phyloP scores from a whole-genome alignment of 768 basidiomycete genomes.

The Hortiboletus flavorubellus region DNA sequence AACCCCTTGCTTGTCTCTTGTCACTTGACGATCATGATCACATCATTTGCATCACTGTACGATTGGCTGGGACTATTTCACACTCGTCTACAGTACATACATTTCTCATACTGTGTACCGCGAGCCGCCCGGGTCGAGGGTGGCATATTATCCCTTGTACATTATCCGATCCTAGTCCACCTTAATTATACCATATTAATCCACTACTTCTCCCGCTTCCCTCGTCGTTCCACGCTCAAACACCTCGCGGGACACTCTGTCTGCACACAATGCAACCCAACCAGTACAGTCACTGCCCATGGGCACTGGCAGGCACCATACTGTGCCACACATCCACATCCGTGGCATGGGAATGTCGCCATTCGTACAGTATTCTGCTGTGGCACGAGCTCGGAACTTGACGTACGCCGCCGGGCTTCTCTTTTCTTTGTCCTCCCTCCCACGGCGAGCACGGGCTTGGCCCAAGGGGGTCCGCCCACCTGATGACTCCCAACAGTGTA shows the following conservation, averaged over 20 bases:
- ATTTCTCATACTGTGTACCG: constrained; percentile 19
- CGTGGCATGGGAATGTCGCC: constrained; percentile 10
- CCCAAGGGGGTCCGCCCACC: not conserved
- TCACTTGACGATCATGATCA: constrained; percentile 17
- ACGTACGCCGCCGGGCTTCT: not conserved
- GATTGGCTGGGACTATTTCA: constrained; percentile 30
- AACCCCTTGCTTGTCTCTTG: constrained; percentile 4
- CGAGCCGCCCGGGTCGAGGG: constrained; percentile 14
- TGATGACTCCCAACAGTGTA: not conserved
- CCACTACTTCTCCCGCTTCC: constrained; percentile 10
- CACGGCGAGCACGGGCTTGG: constrained; percentile 14
- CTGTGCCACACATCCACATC: not conserved
- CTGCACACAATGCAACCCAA: not conserved
- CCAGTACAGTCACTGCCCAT: not conserved
- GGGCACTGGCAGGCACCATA: constrained; percentile 1
- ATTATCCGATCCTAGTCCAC: constrained; percentile 24
- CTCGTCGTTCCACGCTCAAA: not conserved
- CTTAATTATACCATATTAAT: constrained; percentile 38
- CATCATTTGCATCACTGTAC: constrained; percentile 26
- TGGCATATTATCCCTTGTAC: constrained; percentile 24
- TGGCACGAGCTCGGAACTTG: constrained; percentile 12
- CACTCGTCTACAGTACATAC: constrained; percentile 26
- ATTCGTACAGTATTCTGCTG: not conserved
- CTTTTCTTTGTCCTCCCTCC: constrained; percentile 1
- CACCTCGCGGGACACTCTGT: not conserved